These are phyloP conservation scores for Podila verticillata DNA, from an alignment of 192 early-diverging fungal genomes.

Conservation along the genomic window DNA sequence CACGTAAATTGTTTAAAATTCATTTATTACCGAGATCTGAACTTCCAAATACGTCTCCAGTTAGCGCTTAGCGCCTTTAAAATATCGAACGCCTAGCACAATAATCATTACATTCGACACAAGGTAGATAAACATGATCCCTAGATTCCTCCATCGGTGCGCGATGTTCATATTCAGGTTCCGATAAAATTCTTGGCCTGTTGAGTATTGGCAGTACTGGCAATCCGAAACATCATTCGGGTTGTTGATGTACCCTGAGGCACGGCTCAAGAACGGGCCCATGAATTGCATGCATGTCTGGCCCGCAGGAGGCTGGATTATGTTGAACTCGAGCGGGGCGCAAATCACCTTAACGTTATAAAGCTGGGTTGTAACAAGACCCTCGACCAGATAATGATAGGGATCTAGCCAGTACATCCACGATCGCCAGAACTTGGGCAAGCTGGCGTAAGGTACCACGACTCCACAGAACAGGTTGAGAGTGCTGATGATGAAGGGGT, in stretches of 20 bases:
- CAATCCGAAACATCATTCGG: slow-evolving; percentile 60
- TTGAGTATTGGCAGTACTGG: slow-evolving; percentile 68
- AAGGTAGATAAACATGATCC: slow-evolving; percentile 64
- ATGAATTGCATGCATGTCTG: slow-evolving; percentile 70
- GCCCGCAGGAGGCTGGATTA: slow-evolving; percentile 63
- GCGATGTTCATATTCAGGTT: slow-evolving; percentile 57
- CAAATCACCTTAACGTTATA: slow-evolving; percentile 56
- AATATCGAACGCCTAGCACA: slow-evolving; percentile 48
- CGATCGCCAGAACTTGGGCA: slow-evolving; percentile 23
- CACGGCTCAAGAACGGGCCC: slow-evolving; percentile 52
- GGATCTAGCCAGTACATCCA: slow-evolving; percentile 67
- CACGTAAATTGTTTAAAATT: background rate
- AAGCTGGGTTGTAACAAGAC: slow-evolving; percentile 68
- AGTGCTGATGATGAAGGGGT: slow-evolving; percentile 71
- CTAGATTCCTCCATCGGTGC: slow-evolving; percentile 77
- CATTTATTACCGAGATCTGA: no score
- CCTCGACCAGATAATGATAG: slow-evolving; percentile 75
- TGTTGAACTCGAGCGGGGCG: slow-evolving; percentile 55
- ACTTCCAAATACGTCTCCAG: no score
- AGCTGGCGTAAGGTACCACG: slow-evolving; percentile 51
- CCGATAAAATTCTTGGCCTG: slow-evolving; percentile 65
- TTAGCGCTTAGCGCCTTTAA: slow-evolving; percentile 41
- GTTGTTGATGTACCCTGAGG: slow-evolving; percentile 69
- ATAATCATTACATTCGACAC: slow-evolving; percentile 59
- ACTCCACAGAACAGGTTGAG: slow-evolving; percentile 78